Conservation (phyloP, 441 rosid species). For the Populus tomentosa region DNA sequence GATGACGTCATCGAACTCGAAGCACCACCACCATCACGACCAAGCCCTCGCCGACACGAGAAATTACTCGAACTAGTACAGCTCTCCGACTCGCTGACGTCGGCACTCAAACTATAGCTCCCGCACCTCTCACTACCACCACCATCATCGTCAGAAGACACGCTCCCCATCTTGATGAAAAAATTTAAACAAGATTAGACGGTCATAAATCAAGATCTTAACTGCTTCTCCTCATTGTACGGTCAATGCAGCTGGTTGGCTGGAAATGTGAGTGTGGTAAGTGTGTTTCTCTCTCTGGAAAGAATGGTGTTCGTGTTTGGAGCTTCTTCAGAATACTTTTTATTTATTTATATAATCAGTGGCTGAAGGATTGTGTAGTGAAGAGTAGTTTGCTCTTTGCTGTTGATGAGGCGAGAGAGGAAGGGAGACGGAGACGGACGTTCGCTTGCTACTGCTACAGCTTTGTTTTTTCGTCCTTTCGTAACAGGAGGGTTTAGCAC, state of each 20-base stretch:
- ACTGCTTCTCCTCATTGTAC: neutral
- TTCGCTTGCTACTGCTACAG: neutral
- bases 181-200: constrained; percentile 18
- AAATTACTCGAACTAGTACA: constrained; percentile 59
- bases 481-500: constrained; percentile 15
- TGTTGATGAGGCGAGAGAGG: neutral
- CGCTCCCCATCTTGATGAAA: constrained; percentile 48
- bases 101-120: constrained; percentile 91
- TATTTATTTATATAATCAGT: too few relatives aligned
- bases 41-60: constrained; percentile 42
- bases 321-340: neutral
- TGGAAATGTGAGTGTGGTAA: neutral
- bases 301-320: neutral
- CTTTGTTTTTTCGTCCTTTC: constrained; percentile 18
- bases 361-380: neutral
- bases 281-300: neutral
- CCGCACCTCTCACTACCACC: constrained; percentile 78
- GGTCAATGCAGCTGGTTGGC: neutral
- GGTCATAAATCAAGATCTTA: constrained; percentile 4
- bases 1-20: constrained; percentile 70
- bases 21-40: constrained; percentile 35
- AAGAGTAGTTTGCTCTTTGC: neutral
- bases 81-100: constrained; percentile 92
- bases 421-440: constrained; percentile 17
- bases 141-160: constrained; percentile 54